Evolutionary conservation across 2,329 filamentous ascomycete genomes (phyloP).

Genomic region (Bimuria novae-zelandiae): DNA sequence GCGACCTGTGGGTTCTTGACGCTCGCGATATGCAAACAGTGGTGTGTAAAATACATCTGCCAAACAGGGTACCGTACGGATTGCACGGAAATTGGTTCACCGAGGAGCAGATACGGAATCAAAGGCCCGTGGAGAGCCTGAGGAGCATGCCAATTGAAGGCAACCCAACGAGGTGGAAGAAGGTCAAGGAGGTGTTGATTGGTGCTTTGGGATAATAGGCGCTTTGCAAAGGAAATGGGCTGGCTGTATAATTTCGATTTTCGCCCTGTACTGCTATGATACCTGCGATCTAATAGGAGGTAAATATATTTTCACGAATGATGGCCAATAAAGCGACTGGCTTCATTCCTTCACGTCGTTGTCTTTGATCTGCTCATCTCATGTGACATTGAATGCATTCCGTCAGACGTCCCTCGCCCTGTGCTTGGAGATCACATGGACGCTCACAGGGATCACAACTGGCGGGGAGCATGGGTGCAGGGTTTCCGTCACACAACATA

Average conservation of each 20-base stretch:
- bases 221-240: no score
- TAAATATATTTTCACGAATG: no score
- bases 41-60: conserved; percentile 62
- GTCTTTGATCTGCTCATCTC: neutral
- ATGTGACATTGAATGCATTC: neutral
- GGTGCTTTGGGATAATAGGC: conserved; percentile 1
- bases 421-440: conserved; percentile 1
- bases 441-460: neutral
- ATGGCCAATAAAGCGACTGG: no score
- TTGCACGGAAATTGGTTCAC: conserved; percentile 55
- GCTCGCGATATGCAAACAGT: conserved; percentile 66
- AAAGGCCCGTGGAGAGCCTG: conserved; percentile 31
- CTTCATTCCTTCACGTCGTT: no score
- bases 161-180: neutral
- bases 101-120: conserved; percentile 38
- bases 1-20: conserved; percentile 72
- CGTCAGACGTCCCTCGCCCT: neutral
- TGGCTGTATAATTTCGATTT: no score
- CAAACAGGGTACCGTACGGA: conserved; percentile 71
- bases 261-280: no score
- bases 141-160: conserved; percentile 19
- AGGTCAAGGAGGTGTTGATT: neutral
- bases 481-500: conserved; percentile 3
- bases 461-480: conserved; percentile 4
- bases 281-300: no score